These are phyloP conservation scores for Exsudoporus frostii DNA, from an alignment of 768 basidiomycete genomes.

Conservation along the genomic window DNA sequence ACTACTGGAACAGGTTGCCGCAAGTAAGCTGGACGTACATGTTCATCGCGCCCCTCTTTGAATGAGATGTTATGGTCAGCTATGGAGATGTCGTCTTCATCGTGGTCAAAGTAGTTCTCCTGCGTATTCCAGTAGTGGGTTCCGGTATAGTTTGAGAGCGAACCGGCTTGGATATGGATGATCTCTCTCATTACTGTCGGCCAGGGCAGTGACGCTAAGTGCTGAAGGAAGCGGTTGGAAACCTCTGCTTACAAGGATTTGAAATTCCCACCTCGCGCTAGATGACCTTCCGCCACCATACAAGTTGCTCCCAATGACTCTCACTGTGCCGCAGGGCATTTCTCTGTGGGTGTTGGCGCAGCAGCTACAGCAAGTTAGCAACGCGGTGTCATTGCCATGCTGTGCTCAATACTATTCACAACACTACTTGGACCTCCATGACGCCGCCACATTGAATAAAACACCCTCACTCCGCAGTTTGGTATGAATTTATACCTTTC, in stretches of 20 bases:
- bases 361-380: slow-evolving; percentile 1
- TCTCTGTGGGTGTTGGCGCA: background rate
- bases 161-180: slow-evolving; percentile 73
- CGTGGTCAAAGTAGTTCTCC: slow-evolving; percentile 60
- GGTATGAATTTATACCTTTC: background rate
- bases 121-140: slow-evolving; percentile 85
- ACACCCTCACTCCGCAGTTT: background rate
- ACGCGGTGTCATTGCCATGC: background rate
- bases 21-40: slow-evolving; percentile 37
- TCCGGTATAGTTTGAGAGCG: slow-evolving; percentile 62
- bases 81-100: slow-evolving; percentile 40
- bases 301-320: no score
- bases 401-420: background rate
- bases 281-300: background rate
- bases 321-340: no score
- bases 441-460: slow-evolving; percentile 2
- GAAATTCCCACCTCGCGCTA: slow-evolving; percentile 6
- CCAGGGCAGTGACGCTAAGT: no score
- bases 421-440: no score
- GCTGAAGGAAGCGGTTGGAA: background rate
- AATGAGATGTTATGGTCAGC: slow-evolving; percentile 62
- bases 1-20: background rate
- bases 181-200: slow-evolving; percentile 63
- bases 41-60: slow-evolving; percentile 50
- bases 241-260: background rate